A percentile compares a stretch with the other conserved stretches of the same genome.
Conservation (phyloP, 2,329 filamentous ascomycete genomes). For the Clarireedia monteithiana region DNA sequence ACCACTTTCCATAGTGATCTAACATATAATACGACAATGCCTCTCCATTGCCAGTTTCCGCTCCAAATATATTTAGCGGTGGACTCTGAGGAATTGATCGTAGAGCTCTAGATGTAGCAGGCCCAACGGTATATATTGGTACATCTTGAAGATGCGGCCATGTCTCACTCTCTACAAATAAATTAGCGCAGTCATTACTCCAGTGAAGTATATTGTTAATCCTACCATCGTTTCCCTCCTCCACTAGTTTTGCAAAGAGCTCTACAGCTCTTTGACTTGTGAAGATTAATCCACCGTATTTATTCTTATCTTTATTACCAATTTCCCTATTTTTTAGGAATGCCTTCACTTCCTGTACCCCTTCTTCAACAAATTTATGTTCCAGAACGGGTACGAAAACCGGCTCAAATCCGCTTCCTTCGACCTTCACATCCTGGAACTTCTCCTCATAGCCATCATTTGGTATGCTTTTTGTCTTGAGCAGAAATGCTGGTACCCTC, state of each 20-base stretch:
- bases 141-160: slow-evolving; percentile 51
- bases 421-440: slow-evolving; percentile 41
- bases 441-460: slow-evolving; percentile 65
- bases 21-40: slow-evolving; percentile 72
- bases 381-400: slow-evolving; percentile 70
- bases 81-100: slow-evolving; percentile 43
- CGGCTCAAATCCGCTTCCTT: slow-evolving; percentile 44
- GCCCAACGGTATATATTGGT: slow-evolving; percentile 70
- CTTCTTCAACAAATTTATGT: slow-evolving; percentile 56
- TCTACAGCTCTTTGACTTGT: slow-evolving; percentile 81
- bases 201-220: background rate
- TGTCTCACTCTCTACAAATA: slow-evolving; percentile 10
- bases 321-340: slow-evolving; percentile 41
- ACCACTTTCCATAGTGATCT: slow-evolving; percentile 59
- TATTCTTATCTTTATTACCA: slow-evolving; percentile 28
- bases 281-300: slow-evolving; percentile 73
- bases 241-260: slow-evolving; percentile 58
- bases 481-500: slow-evolving; percentile 55
- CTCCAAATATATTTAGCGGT: slow-evolving; percentile 60
- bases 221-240: slow-evolving; percentile 32
- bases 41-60: slow-evolving; percentile 79
- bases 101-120: slow-evolving; percentile 71
- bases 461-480: slow-evolving; percentile 71
- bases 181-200: background rate
- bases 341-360: slow-evolving; percentile 44